phyloP scores from a whole-genome alignment of 2,329 filamentous ascomycete genomes.

The Westerdykella aurantiaca region DNA sequence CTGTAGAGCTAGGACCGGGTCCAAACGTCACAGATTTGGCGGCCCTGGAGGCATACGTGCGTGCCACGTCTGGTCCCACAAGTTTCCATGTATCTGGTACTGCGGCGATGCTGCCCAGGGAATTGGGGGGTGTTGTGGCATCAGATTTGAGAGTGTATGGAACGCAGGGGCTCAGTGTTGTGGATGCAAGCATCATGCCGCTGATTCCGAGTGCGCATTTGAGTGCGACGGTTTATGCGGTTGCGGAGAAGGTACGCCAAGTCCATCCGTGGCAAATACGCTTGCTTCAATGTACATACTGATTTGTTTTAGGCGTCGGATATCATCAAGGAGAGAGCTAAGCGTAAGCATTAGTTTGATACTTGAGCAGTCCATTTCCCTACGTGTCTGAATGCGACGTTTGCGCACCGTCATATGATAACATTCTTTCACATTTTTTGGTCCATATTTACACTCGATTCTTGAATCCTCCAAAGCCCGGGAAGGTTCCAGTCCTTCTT shows the following conservation, averaged over 20 bases:
- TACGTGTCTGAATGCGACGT: too few relatives aligned
- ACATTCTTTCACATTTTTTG: too few relatives aligned
- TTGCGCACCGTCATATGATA: too few relatives aligned
- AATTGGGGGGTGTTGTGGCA: slow-evolving; percentile 19
- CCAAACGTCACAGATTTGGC: slow-evolving; percentile 9
- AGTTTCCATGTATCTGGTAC: slow-evolving; percentile 16
- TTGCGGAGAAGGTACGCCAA: slow-evolving; percentile 14
- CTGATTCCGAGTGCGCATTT: slow-evolving; percentile 12
- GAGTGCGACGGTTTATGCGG: slow-evolving; percentile 19
- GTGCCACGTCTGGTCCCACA: slow-evolving; percentile 2
- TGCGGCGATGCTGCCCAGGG: slow-evolving; percentile 13
- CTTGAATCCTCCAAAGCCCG: too few relatives aligned
- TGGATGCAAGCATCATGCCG: slow-evolving; percentile 20
- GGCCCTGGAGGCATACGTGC: slow-evolving; percentile 1
- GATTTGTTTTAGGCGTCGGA: not conserved
- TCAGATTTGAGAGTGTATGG: slow-evolving; percentile 17
- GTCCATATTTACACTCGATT: too few relatives aligned
- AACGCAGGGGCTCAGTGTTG: slow-evolving; percentile 13
- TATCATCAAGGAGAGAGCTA: not conserved
- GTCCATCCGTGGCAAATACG: too few relatives aligned
- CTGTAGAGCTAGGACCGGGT: slow-evolving; percentile 14
- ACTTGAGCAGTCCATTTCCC: too few relatives aligned
- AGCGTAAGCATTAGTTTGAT: not conserved
- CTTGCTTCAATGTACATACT: not conserved
- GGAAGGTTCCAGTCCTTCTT: too few relatives aligned